Percentiles rank a stretch among this genome's conserved stretches.
Evolutionary conservation across 2,329 filamentous ascomycete species (phyloP).

Genomic region (Nemania sp.): DNA sequence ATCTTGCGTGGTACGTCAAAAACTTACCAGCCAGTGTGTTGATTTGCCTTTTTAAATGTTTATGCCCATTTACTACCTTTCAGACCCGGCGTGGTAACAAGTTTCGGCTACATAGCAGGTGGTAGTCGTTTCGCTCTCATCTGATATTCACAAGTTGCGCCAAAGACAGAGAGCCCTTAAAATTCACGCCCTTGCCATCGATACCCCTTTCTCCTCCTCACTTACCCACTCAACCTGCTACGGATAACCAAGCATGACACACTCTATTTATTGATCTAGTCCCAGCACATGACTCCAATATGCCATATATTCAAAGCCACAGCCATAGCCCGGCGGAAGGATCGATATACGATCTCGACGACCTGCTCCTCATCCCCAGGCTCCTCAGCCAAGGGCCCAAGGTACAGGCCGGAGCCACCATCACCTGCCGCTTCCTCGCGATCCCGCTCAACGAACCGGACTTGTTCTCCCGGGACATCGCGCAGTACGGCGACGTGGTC

Average conservation of each 20-base stretch:
- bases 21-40: no score
- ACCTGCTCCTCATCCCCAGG: conserved; percentile 8
- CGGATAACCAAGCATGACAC: not conserved
- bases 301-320: not conserved
- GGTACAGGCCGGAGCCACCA: not conserved
- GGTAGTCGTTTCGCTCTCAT: not conserved
- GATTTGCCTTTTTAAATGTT: no score
- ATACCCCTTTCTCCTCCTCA: no score
- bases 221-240: not conserved
- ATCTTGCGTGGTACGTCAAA: no score
- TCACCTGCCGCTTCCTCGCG: conserved; percentile 18
- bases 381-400: not conserved
- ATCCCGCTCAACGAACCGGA: not conserved
- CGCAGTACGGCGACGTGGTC: conserved; percentile 24
- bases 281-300: not conserved
- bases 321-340: not conserved
- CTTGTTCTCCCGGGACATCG: conserved; percentile 16
- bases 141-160: no score
- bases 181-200: no score
- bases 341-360: conserved; percentile 18
- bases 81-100: no score
- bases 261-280: no score
- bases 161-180: no score
- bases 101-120: no score
- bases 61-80: no score